These are phyloP conservation scores for Eucalyptus polyanthemos DNA, from an alignment of 345 rosid genomes.

Conservation along the genomic window DNA sequence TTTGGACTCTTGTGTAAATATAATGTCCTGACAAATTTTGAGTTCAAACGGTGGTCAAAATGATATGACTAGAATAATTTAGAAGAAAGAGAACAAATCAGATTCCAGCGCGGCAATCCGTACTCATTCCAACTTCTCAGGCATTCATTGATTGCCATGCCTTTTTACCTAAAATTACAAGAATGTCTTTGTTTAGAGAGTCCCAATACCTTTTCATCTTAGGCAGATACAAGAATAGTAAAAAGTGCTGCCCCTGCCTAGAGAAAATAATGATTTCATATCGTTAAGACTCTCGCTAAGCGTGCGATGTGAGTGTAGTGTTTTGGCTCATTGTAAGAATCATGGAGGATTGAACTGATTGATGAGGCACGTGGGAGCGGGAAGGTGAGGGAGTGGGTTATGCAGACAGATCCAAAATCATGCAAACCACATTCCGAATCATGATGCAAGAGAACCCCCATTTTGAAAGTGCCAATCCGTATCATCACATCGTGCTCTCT, in stretches of 20 bases:
- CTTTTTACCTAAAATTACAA: not conserved
- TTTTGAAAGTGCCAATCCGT: not conserved
- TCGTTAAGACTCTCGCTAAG: not conserved
- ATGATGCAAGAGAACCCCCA: not conserved
- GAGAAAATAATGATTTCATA: not conserved
- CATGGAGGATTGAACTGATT: not conserved
- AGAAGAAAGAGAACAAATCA: not conserved
- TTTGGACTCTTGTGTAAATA: not conserved
- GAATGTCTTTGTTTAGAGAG: not conserved
- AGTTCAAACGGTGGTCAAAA: not conserved
- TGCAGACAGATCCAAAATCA: not conserved
- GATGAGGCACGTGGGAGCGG: not conserved
- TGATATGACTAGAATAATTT: not conserved
- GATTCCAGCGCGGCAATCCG: not conserved
- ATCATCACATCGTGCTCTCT: not conserved
- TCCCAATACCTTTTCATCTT: not conserved
- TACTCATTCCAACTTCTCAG: not conserved
- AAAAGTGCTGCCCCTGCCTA: not conserved
- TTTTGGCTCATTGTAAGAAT: not conserved
- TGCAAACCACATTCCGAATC: not conserved
- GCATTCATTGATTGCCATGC: not conserved
- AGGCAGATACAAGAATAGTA: not conserved
- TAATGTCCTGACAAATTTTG: not conserved
- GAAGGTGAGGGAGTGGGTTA: not conserved
- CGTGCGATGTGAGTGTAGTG: not conserved